Base-by-base conservation (phyloP, 1,284 basidiomycete genomes). In the Stereum hirsutum region DNA sequence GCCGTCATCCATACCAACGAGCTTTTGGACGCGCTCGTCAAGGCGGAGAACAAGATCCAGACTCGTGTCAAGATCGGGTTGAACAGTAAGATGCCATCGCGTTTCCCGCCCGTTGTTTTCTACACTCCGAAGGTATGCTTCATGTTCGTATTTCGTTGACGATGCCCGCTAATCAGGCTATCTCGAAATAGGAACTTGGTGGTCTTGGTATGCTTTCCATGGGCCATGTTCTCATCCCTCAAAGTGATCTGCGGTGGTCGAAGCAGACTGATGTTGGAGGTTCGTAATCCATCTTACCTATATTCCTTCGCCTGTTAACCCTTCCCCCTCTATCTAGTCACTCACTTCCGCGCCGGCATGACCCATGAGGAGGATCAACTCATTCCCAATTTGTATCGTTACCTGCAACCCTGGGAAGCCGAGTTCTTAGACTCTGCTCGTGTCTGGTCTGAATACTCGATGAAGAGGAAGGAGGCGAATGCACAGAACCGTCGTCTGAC, bases 161-260 rank as follows among this genome's bases (percentile, higher is more conserved):
- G n/a, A 7, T 32, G 27, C 33, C 17, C 34, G 36, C 17, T 43
- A 45, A 5, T 45, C 34, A 39, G 41, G 49, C 26, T 49, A 45
- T 40, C n/a, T n/a, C n/a, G n/a, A n/a, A n/a, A 32, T 45, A 82
- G 78, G 93, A 97, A 71, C 69, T 93, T 24, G 96, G 96, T 61
- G 96, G 96, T 63, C 79, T 99, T 25, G 96, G 96, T 47, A 98
- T 98, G 96, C 72, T 99, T 55, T 97, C 93, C 1, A 99, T 99
- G 96, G 94, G 94, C 25, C 96, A 99, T 63, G 93, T 99, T 34
- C 74, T 99, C 43, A 99, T 99, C 50, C 96, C 96, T 17, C 92
- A 96, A 55, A 94, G 90, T 56, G 96, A 99, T 58, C 74, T 99
- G 40, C 79, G 93, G 44, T 99, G 94, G 93, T 93, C 89, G 39